Evolutionary conservation across 202 grass and related monocot species (phyloP), one percentile per base, ranked within the genome.

Genomic region (Carex sylvatica): DNA sequence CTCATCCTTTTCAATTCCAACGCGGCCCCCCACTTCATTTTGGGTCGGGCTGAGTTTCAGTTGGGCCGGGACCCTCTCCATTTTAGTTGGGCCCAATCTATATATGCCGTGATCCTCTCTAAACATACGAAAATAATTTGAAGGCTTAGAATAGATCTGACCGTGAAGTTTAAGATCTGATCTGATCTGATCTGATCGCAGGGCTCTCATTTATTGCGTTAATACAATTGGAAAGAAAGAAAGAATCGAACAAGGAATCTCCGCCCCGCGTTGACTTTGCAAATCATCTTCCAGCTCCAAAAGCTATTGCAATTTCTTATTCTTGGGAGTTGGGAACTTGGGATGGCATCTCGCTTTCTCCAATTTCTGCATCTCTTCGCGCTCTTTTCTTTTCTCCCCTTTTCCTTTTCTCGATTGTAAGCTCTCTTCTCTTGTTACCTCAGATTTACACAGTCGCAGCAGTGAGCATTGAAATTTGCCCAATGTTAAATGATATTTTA

Each of bases 331-430:
- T 28, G 28, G 13, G 56, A 84, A 28, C 0, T 28, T 28, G 28
- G 13, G 56, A 84, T 84, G 82, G 54, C 67, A 76, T 73, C 70
- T 33, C 56, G 61, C 52, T 35, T 61, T 79, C 75, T n/a, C 35
- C 54, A 3, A 67, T 81, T 81, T 22, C 35, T 66, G 2, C 61
- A 49, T 51, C 40, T 75, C 13, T 54, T 75, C 24, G 72, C 72
- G 47, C 47, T 81, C 18, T 51, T 66, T 51, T 81, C 63, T 51
- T 47, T 81, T 44, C 60, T 81, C 18, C 61, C 79, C 0, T 16
- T 81, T 81, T 81, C 36, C 61, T 81, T 67, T 54, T 52, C 40
- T 53, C 61, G 42, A 81, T 18, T 64, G 79, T 81, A 65, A 65
- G 79, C 22, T 66, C 26, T 81, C 76, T 80, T 46, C 79, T 51